phyloP scores from a whole-genome alignment of 441 rosid genomes.

The Melastoma candidum region DNA sequence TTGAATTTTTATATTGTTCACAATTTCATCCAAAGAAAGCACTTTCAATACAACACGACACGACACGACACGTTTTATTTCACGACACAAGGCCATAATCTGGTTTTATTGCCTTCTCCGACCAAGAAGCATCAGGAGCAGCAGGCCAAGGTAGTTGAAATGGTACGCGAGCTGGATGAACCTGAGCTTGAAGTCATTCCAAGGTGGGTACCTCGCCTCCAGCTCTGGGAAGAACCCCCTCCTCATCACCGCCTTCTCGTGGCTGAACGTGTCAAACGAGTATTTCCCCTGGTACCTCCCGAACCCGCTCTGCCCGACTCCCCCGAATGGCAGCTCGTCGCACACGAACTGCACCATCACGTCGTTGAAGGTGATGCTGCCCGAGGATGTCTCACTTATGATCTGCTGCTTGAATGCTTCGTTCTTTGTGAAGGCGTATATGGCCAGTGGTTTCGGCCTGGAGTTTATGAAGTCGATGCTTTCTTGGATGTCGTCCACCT shows the following conservation, averaged over 20 bases:
- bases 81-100: too few relatives aligned
- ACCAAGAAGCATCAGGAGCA: conserved; percentile 33
- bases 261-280: conserved; percentile 85
- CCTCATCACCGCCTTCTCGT: conserved; percentile 60
- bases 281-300: conserved; percentile 92
- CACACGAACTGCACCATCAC: conserved; percentile 51
- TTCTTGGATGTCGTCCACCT: conserved; percentile 66
- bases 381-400: conserved; percentile 64
- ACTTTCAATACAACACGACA: too few relatives aligned
- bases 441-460: conserved; percentile 60
- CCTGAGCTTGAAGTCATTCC: conserved; percentile 55
- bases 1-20: too few relatives aligned
- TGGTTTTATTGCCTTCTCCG: conserved; percentile 4
- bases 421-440: conserved; percentile 68
- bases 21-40: too few relatives aligned
- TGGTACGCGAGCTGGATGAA: conserved; percentile 47
- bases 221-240: conserved; percentile 50
- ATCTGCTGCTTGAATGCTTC: conserved; percentile 50
- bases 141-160: conserved; percentile 39
- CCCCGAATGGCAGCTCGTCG: conserved; percentile 77
- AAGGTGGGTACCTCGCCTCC: conserved; percentile 76
- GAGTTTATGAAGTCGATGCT: conserved; percentile 65
- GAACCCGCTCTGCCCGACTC: conserved; percentile 70
- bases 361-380: conserved; percentile 67
- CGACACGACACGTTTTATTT: too few relatives aligned